A percentile compares a stretch with the other conserved stretches of the same genome.
Conservation (phyloP, 345 rosid genomes). For the Crucihimalaya himalaica region DNA sequence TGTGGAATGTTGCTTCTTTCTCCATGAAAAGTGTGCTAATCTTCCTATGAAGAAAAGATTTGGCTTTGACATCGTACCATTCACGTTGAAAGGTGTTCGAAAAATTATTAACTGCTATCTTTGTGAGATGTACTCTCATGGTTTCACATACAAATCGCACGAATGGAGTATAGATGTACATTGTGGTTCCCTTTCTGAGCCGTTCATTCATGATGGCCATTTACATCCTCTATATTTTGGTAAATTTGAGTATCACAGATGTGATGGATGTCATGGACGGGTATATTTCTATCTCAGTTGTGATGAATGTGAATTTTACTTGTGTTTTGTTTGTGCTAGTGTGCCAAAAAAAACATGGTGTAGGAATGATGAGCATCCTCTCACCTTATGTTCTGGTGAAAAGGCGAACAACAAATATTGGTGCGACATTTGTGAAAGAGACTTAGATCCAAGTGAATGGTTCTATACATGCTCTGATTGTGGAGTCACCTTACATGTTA, state of each 20-base stretch:
- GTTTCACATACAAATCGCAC: no score
- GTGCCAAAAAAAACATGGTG: neutral
- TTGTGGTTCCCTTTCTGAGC: no score
- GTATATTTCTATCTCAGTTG: no score
- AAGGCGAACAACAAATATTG: neutral
- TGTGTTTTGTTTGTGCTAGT: constrained; percentile 4
- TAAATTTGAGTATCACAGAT: no score
- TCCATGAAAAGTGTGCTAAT: constrained; percentile 10
- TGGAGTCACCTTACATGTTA: neutral
- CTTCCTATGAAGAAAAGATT: neutral
- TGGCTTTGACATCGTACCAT: neutral
- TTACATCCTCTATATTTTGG: neutral
- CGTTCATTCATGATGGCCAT: constrained; percentile 8
- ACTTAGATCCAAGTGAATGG: neutral
- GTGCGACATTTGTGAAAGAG: constrained; percentile 3
- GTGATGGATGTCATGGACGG: no score
- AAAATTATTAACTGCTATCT: fast-evolving
- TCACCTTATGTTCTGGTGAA: neutral
- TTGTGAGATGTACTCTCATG: no score
- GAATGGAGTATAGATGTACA: no score
- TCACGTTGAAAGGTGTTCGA: neutral
- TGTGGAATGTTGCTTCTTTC: neutral
- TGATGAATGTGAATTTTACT: neutral
- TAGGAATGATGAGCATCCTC: neutral
- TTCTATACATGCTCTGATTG: constrained; percentile 1